Evolutionary conservation across 1,284 basidiomycete species (phyloP), one percentile per base, ranked within the genome.

Genomic region (Tilletia setariae): DNA sequence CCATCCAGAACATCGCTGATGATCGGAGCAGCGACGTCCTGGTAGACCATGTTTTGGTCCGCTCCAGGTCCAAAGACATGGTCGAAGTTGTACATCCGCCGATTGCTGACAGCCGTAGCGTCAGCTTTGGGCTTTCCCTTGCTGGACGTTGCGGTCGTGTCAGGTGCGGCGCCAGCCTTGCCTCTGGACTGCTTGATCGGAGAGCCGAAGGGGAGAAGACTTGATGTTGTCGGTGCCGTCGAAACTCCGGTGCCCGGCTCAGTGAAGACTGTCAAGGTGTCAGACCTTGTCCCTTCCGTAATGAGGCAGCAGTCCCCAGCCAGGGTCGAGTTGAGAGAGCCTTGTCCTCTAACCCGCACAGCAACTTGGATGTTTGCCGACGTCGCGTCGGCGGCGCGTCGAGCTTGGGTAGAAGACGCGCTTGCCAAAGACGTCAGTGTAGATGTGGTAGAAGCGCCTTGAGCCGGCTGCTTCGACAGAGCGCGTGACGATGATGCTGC

Each of bases 1-100:
- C 96, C 96, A 79, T 88, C 86, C 63, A 98, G 84, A 46, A 98
- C 94, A 82, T 99, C 92, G 63, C 93, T 89, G 62, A 99, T 86
- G 87, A 98, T 92, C 0, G 92, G 92, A 70, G 88, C 88, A 44
- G 96, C 95, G 44, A 98, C 94, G 70, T 97, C 91, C 72, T 92
- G 88, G 83, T 96, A 98, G 30, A 99, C 87, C 87, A 94, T 88
- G 25, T 46, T 89, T 81, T 99, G 96, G 82, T 97, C 94, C 9
- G 95, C 95, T 81, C 98, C 94, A 25, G 94, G 93, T 1, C 96
- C 95, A 84, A 96, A 97, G 11, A 97, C 79, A 46, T 72, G 76
- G 46, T 82, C 80, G 53, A 79, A 82, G 46, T 75, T 75, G 66
- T 82, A 82, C 51, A 75, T 79, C 71, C 76, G 79, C 32, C 78